Percentiles rank a stretch among this genome's conserved stretches.
These are phyloP conservation scores for Colletotrichum aenigma DNA, from an alignment of 2,329 filamentous ascomycete genomes.

Conservation along the genomic window DNA sequence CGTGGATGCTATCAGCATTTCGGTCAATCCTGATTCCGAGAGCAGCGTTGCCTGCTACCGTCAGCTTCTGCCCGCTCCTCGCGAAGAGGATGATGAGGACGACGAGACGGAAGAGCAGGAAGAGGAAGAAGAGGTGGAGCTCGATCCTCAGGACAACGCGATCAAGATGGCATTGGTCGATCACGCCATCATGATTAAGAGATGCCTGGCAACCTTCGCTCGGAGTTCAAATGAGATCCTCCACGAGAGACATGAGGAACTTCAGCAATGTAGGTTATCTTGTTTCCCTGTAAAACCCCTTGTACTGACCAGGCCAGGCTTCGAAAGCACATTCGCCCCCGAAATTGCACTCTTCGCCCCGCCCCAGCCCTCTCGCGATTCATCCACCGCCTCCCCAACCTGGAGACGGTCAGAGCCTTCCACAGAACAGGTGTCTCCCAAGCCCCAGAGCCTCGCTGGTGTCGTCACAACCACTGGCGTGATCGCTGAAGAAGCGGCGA, in stretches of 20 bases:
- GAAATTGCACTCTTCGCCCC: constrained; percentile 69
- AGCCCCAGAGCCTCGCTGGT: constrained; percentile 36
- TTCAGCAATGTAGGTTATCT: constrained; percentile 64
- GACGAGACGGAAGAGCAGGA: constrained; percentile 45
- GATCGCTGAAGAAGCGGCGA: constrained; percentile 53
- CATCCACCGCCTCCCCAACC: constrained; percentile 47
- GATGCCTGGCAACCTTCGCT: constrained; percentile 74
- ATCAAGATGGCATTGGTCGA: constrained; percentile 87
- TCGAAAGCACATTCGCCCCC: constrained; percentile 65
- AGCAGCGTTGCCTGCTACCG: constrained; percentile 81
- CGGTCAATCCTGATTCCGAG: constrained; percentile 76
- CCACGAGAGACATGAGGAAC: constrained; percentile 59
- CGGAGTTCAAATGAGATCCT: constrained; percentile 66
- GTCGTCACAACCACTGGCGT: constrained; percentile 34
- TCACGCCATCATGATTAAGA: constrained; percentile 86
- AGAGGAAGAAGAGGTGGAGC: constrained; percentile 51
- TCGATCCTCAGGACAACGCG: constrained; percentile 72
- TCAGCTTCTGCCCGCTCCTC: constrained; percentile 65
- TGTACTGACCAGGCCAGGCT: constrained; percentile 48
- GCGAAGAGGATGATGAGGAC: constrained; percentile 43
- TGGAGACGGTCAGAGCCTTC: constrained; percentile 56
- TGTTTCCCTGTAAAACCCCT: background rate
- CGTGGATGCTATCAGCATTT: constrained; percentile 76
- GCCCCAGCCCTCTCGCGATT: constrained; percentile 45
- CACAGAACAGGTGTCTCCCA: constrained; percentile 32